Conservation (phyloP, 2,329 filamentous ascomycete species). For the Fonsecaea erecta region DNA sequence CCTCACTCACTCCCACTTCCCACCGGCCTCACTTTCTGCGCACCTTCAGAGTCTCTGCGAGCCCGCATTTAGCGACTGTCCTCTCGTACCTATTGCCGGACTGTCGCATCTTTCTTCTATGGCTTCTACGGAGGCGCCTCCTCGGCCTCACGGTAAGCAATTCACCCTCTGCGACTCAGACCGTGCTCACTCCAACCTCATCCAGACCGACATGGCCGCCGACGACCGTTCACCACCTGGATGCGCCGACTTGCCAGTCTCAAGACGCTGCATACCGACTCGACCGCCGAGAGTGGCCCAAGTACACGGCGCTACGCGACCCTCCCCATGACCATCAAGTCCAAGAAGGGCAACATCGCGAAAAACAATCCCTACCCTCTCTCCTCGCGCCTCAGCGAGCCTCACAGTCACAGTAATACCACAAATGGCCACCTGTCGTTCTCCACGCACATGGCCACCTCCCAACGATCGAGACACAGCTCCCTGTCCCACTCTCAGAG, state of each 20-base stretch:
- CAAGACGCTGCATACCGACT: conserved; percentile 71
- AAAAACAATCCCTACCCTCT: conserved; percentile 93
- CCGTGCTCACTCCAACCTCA: conserved; percentile 15
- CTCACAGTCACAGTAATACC: conserved; percentile 45
- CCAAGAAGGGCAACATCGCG: conserved; percentile 65
- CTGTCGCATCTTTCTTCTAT: conserved; percentile 17
- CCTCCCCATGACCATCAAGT: conserved; percentile 28
- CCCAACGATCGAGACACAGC: conserved; percentile 59
- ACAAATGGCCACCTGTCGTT: conserved; percentile 58
- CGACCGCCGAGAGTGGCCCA: conserved; percentile 40
- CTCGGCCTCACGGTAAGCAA: conserved; percentile 35
- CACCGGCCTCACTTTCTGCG: conserved; percentile 3
- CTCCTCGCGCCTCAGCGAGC: conserved; percentile 59
- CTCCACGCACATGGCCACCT: conserved; percentile 53
- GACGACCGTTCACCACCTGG: conserved; percentile 88
- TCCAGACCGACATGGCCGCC: conserved; percentile 73
- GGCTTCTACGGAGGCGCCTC: conserved; percentile 36
- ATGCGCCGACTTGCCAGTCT: conserved; percentile 92
- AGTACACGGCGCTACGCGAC: conserved; percentile 32
- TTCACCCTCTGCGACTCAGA: not conserved
- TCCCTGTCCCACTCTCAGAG: conserved; percentile 61
- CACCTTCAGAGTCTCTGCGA: not conserved
- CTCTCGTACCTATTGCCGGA: not conserved
- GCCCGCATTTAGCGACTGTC: not conserved
- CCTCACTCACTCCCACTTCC: conserved; percentile 4